phyloP scores from a whole-genome alignment of 1,284 basidiomycete species.

The Ustilago trichophora region DNA sequence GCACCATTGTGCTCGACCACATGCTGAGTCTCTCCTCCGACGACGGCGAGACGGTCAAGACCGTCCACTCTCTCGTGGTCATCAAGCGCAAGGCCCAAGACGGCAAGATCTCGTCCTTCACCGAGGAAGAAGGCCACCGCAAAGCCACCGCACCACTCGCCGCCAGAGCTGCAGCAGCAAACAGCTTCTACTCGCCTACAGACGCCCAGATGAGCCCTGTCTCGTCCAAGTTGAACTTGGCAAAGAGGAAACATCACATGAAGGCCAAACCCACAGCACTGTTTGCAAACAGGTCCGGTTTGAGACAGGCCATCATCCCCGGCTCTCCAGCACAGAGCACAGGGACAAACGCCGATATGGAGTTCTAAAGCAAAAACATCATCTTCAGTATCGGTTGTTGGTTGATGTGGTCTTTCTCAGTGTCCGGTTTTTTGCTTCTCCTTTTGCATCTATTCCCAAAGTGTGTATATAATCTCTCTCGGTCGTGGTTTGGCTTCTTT shows the following conservation, averaged over 20 bases:
- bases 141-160: slow-evolving; percentile 62
- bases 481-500: no score
- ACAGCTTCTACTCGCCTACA: slow-evolving; percentile 63
- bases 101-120: slow-evolving; percentile 55
- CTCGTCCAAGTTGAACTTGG: slow-evolving; percentile 64
- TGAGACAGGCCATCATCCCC: slow-evolving; percentile 41
- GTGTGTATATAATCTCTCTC: no score
- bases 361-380: slow-evolving; percentile 21
- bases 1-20: slow-evolving; percentile 61
- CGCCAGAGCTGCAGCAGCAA: slow-evolving; percentile 57
- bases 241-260: slow-evolving; percentile 62
- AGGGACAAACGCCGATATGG: slow-evolving; percentile 37
- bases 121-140: slow-evolving; percentile 64
- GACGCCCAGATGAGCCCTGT: slow-evolving; percentile 64
- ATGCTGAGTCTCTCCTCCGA: slow-evolving; percentile 36
- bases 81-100: slow-evolving; percentile 60
- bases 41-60: slow-evolving; percentile 26
- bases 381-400: no score
- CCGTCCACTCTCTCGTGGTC: slow-evolving; percentile 57
- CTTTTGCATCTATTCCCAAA: no score
- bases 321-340: slow-evolving; percentile 45
- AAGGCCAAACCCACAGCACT: slow-evolving; percentile 64
- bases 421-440: no score
- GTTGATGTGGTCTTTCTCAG: no score
- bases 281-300: slow-evolving; percentile 55